phyloP scores from a whole-genome alignment of 768 basidiomycete species.

The Kwoniella botswanensis region DNA sequence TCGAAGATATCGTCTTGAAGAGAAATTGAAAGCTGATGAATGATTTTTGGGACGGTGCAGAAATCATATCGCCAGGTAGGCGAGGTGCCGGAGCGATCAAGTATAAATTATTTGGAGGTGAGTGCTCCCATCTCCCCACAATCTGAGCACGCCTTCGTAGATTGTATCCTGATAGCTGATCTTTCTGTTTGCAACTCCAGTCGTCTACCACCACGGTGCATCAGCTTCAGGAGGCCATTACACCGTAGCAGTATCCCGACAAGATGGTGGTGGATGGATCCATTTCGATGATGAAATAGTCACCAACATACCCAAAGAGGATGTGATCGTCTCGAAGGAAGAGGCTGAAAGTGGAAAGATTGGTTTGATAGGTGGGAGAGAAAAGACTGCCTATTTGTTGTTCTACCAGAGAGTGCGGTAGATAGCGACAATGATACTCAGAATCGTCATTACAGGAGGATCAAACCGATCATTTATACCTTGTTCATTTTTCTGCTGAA shows the following conservation, averaged over 20 bases:
- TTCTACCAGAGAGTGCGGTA: constrained; percentile 72
- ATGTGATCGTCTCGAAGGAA: constrained; percentile 64
- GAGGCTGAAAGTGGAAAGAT: constrained; percentile 65
- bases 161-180: not conserved
- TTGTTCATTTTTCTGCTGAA: not conserved
- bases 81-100: constrained; percentile 62
- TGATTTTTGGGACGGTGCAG: constrained; percentile 52
- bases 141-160: not conserved
- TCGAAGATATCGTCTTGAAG: too few relatives aligned
- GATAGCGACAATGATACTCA: not conserved
- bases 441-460: not conserved
- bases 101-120: constrained; percentile 86
- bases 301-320: constrained; percentile 67
- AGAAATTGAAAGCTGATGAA: constrained; percentile 12
- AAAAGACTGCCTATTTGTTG: constrained; percentile 82
- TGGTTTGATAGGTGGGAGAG: constrained; percentile 60
- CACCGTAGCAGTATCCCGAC: constrained; percentile 85
- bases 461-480: not conserved
- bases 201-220: constrained; percentile 88
- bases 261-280: constrained; percentile 74
- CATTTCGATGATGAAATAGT: constrained; percentile 92
- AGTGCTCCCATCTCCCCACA: constrained; percentile 36
- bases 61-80: constrained; percentile 68
- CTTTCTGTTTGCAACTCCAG: constrained; percentile 58
- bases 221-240: constrained; percentile 94